Conservation (phyloP, 495 filamentous ascomycete species). For the Cercophora sp. region DNA sequence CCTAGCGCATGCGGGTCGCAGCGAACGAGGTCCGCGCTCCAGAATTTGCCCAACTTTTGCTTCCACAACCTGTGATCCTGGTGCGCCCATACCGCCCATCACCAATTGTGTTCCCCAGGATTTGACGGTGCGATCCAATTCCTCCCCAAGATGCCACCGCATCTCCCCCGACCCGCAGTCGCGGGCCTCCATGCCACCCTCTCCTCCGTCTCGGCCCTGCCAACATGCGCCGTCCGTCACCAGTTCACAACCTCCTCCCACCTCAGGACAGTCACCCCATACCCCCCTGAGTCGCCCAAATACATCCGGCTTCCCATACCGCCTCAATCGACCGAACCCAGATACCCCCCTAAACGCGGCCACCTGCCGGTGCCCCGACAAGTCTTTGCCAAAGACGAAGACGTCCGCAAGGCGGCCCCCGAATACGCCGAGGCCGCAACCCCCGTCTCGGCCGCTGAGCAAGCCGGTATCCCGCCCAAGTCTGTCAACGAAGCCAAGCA, state of each 20-base stretch:
- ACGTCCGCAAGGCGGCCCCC: constrained; percentile 26
- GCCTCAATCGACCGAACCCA: constrained; percentile 37
- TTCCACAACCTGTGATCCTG: neutral
- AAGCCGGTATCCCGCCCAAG: constrained; percentile 19
- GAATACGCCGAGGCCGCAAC: constrained; percentile 28
- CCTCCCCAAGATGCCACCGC: constrained; percentile 18
- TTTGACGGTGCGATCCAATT: neutral
- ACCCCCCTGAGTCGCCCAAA: constrained; percentile 44
- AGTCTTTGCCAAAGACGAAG: constrained; percentile 37
- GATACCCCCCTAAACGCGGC: constrained; percentile 33
- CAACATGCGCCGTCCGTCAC: constrained; percentile 46
- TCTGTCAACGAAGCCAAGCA: constrained; percentile 31
- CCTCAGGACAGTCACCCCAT: constrained; percentile 2
- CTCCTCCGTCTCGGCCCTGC: constrained; percentile 58
- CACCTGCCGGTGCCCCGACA: constrained; percentile 43
- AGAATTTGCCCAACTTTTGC: constrained; percentile 25
- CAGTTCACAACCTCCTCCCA: constrained; percentile 33
- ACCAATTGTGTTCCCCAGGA: neutral
- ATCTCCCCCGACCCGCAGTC: constrained; percentile 16
- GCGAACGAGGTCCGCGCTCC: constrained; percentile 16
- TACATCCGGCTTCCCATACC: constrained; percentile 45
- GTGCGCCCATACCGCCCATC: constrained; percentile 4
- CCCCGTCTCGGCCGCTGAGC: constrained; percentile 24
- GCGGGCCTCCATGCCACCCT: constrained; percentile 22
- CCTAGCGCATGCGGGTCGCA: constrained; percentile 16